A percentile compares a stretch with the other conserved stretches of the same genome.
phyloP scores from a whole-genome alignment of 371 early-diverging fungal genomes.

The Rhizopus delemar region DNA sequence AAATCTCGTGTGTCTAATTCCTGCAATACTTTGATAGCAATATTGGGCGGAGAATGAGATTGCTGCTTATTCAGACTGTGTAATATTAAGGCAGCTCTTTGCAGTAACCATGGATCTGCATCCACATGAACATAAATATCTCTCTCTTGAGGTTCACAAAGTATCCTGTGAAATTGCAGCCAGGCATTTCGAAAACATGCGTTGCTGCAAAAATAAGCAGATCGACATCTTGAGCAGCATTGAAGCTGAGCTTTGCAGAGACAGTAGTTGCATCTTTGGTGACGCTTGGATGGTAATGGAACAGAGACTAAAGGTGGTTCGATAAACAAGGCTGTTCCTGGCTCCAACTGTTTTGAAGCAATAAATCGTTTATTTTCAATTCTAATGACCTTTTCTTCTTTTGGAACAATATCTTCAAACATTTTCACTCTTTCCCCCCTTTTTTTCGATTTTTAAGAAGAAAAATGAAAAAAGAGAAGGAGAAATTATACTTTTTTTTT shows the following conservation, averaged over 20 bases:
- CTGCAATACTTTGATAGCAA: constrained; percentile 39
- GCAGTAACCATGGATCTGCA: constrained; percentile 47
- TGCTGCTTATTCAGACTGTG: constrained; percentile 53
- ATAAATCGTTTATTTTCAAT: constrained; percentile 10
- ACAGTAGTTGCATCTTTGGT: constrained; percentile 49
- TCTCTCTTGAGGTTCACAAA: constrained; percentile 43
- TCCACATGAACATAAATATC: constrained; percentile 46
- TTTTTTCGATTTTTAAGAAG: too few species aligned
- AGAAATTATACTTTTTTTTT: too few species aligned
- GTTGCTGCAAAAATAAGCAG: constrained; percentile 52
- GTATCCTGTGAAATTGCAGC: constrained; percentile 45
- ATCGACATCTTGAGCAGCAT: constrained; percentile 49
- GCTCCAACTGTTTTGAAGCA: constrained; percentile 17
- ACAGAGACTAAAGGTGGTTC: constrained; percentile 42
- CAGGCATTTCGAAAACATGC: constrained; percentile 52
- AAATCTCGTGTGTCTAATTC: constrained; percentile 7
- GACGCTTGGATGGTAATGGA: constrained; percentile 43
- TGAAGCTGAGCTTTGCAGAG: constrained; percentile 40
- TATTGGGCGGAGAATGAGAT: constrained; percentile 36
- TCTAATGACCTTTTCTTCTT: neutral
- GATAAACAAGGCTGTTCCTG: constrained; percentile 32
- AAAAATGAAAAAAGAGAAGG: too few species aligned
- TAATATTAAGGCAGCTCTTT: constrained; percentile 43
- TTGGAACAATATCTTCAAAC: neutral
- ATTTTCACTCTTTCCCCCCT: neutral